Conservation (phyloP, 2,329 filamentous ascomycete species). For the Clonostachys byssicola region DNA sequence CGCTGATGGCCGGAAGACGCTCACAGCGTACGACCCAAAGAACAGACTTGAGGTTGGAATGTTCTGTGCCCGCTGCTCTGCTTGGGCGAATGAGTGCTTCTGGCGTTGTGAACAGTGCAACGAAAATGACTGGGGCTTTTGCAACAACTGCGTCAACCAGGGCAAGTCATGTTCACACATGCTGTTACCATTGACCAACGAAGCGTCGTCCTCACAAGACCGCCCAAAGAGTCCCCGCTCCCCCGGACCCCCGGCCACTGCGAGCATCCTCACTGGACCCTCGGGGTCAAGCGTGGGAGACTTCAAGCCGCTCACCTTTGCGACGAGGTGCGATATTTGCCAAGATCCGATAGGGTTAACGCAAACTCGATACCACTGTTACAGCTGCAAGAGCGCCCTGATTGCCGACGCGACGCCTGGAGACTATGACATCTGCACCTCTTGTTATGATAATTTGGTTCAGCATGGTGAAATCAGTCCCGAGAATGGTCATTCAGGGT, state of each 20-base stretch:
- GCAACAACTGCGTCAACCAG: constrained; percentile 80
- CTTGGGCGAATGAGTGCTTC: constrained; percentile 76
- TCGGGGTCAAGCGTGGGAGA: constrained; percentile 40
- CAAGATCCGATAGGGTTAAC: constrained; percentile 65
- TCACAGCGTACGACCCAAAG: constrained; percentile 64
- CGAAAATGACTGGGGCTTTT: constrained; percentile 92
- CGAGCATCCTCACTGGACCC: constrained; percentile 41
- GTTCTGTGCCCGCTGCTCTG: constrained; percentile 75
- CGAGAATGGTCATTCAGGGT: constrained; percentile 76
- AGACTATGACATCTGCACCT: constrained; percentile 82
- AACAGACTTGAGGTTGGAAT: constrained; percentile 71
- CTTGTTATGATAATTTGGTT: constrained; percentile 71
- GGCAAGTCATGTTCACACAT: constrained; percentile 79
- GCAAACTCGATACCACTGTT: constrained; percentile 75
- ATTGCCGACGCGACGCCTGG: constrained; percentile 48
- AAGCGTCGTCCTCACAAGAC: constrained; percentile 23
- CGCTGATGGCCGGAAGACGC: constrained; percentile 49
- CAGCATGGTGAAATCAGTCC: constrained; percentile 59
- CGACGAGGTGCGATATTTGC: constrained; percentile 76
- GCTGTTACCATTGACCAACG: constrained; percentile 70
- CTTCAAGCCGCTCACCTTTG: constrained; percentile 68
- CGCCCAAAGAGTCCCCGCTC: constrained; percentile 36
- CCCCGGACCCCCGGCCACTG: constrained; percentile 39
- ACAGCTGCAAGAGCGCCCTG: constrained; percentile 56
- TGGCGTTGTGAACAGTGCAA: constrained; percentile 89